Percentiles rank a stretch among this genome's conserved stretches.
Evolutionary conservation across 2,329 filamentous ascomycete species (phyloP).

Genomic region (Colletotrichum coccodes): DNA sequence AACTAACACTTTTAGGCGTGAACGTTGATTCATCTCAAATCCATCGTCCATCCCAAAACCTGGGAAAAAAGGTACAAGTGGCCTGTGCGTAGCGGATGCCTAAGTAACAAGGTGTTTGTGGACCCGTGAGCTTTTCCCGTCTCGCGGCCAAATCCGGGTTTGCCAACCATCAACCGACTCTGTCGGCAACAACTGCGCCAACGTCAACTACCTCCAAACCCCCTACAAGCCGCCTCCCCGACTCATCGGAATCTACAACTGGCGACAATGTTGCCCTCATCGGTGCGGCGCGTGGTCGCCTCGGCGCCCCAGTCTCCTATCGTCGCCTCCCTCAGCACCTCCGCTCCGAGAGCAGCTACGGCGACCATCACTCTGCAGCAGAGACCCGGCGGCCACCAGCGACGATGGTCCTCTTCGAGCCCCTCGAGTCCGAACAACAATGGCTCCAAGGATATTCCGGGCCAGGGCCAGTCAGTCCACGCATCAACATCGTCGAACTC

Average conservation of each 20-base stretch:
- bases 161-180: constrained; percentile 41
- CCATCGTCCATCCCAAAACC: background rate
- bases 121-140: constrained; percentile 46
- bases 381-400: constrained; percentile 53
- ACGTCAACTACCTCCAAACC: constrained; percentile 5
- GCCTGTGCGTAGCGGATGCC: constrained; percentile 25
- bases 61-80: background rate
- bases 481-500: constrained; percentile 54
- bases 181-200: constrained; percentile 40
- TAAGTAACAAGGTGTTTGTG: constrained; percentile 29
- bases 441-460: constrained; percentile 61
- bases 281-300: constrained; percentile 64
- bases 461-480: constrained; percentile 58
- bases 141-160: constrained; percentile 49
- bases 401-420: constrained; percentile 70
- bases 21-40: constrained; percentile 21
- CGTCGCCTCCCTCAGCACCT: constrained; percentile 53
- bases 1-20: background rate
- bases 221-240: constrained; percentile 3
- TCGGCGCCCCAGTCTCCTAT: constrained; percentile 57
- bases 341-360: constrained; percentile 51
- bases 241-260: constrained; percentile 33
- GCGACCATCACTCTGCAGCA: constrained; percentile 42
- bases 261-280: constrained; percentile 58
- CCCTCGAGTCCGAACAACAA: constrained; percentile 70